These are phyloP conservation scores for Pestalotiopsis sp. DNA, from an alignment of 2,329 filamentous ascomycete genomes.

Conservation along the genomic window DNA sequence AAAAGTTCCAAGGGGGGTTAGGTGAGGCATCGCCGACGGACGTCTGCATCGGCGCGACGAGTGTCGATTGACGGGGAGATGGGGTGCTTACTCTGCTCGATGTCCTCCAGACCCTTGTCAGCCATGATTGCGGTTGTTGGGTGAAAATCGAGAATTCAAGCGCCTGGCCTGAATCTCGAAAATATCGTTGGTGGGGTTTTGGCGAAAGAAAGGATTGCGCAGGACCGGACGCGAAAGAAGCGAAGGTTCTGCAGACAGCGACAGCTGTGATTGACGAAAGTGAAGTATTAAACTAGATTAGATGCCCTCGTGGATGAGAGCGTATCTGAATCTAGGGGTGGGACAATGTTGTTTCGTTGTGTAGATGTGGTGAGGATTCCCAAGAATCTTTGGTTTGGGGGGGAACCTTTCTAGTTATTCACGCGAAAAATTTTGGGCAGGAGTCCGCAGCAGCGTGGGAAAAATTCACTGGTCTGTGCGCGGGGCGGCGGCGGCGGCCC, in stretches of 20 bases:
- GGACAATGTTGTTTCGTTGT: constrained; percentile 1
- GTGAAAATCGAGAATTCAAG: constrained; percentile 15
- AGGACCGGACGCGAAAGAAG: constrained; percentile 14
- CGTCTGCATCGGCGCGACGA: background rate
- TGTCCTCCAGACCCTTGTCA: constrained; percentile 96
- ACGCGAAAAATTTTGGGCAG: constrained; percentile 13
- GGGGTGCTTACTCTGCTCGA: constrained; percentile 27
- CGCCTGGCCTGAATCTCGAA: constrained; percentile 16
- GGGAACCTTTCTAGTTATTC: constrained; percentile 7
- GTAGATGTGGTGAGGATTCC: constrained; percentile 12
- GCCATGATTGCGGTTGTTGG: constrained; percentile 86
- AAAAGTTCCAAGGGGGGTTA: background rate
- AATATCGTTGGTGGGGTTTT: constrained; percentile 37
- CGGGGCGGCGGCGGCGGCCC: background rate
- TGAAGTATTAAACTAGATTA: constrained; percentile 16
- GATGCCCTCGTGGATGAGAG: constrained; percentile 17
- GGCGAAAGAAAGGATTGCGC: constrained; percentile 15
- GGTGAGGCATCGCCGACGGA: background rate
- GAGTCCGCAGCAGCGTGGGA: constrained; percentile 4
- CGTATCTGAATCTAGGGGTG: constrained; percentile 17
- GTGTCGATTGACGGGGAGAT: background rate
- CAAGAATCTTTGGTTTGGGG: constrained; percentile 7
- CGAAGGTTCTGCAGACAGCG: constrained; percentile 21
- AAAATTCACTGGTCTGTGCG: constrained; percentile 10
- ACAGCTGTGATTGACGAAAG: constrained; percentile 23